Conservation (phyloP, 306 rosid species). For the Castanopsis chinensis region DNA sequence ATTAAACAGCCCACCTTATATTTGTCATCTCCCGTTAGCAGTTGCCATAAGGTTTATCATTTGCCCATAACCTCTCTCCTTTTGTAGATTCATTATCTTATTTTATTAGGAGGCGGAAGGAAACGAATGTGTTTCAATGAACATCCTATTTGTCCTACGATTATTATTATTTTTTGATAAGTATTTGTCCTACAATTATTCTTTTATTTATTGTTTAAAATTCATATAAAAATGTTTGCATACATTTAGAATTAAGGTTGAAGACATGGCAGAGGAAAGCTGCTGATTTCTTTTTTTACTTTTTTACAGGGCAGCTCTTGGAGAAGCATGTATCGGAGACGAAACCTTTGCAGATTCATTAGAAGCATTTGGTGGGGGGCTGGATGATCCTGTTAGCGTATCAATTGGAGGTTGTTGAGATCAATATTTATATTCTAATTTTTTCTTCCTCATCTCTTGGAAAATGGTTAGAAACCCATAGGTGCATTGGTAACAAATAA, state of each 20-base stretch:
- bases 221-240: too few species aligned
- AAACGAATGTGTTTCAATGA: background rate
- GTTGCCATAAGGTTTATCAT: background rate
- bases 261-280: constrained; percentile 16
- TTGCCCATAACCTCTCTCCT: too few species aligned
- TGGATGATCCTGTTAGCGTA: constrained; percentile 89
- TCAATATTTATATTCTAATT: constrained; percentile 22
- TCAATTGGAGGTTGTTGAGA: constrained; percentile 86
- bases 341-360: constrained; percentile 74
- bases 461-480: constrained; percentile 8
- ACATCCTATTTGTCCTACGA: background rate
- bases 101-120: background rate
- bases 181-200: background rate
- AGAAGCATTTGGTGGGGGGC: constrained; percentile 87
- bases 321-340: constrained; percentile 83
- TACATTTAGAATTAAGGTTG: constrained; percentile 2
- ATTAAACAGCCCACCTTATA: background rate
- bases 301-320: constrained; percentile 70
- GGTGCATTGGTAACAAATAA: constrained; percentile 7
- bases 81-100: background rate
- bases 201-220: background rate
- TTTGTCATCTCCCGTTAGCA: background rate
- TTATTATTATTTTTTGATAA: background rate
- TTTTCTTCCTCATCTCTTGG: constrained; percentile 27
- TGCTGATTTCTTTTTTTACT: constrained; percentile 28